Evolutionary conservation across 2,329 filamentous ascomycete species (phyloP), one percentile per base, ranked within the genome.

Genomic region (Rugonectria rugulosa): DNA sequence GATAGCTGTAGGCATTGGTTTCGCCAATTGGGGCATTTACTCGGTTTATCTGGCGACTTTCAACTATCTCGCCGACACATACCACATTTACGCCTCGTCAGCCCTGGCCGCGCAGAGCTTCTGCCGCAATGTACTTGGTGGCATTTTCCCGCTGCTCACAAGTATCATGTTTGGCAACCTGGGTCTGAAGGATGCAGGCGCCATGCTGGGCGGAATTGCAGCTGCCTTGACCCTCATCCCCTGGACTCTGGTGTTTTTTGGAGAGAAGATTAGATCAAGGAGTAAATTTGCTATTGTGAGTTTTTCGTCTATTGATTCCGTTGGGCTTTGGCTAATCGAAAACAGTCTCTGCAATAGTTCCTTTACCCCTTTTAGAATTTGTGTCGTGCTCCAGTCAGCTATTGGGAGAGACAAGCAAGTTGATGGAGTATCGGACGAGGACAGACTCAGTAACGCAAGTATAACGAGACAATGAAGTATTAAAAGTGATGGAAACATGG

Each of bases 31-130:
- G 79, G 89, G 93, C 23, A 96, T 97, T 61, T 94, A 91, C 72
- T 88, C 86, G 34, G 86, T 97, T 29, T 96, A 96, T 69, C 81
- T 97, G 1, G 88, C 92, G 3, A 90, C 92, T 0, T 97, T 97
- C 77, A 97, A 97, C 70, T 97, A 96, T 65, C 81, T 97, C 2
- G 92, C 92, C 17, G 93, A 97, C 69, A 88, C 88, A 2, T 97
- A 97, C 72, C 89, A 92, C 69, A 80, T 84, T 3, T 97, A 94
- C 66, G 91, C 93, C 0, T 92, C 88, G 32, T 95, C 90, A 1
- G 92, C 93, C 0, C 77, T 97, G 6, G 93, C 93, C 0, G 91
- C 92, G 1, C 92, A 97, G 76, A 89, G 86, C 14, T 96, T 91
- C 70, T 94, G 91, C 66, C 85, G 93, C 10, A 97, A 97, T 70